Evolutionary conservation across 306 rosid species (phyloP), one percentile per base, ranked within the genome.

Genomic region (Lathyrus sativus): DNA sequence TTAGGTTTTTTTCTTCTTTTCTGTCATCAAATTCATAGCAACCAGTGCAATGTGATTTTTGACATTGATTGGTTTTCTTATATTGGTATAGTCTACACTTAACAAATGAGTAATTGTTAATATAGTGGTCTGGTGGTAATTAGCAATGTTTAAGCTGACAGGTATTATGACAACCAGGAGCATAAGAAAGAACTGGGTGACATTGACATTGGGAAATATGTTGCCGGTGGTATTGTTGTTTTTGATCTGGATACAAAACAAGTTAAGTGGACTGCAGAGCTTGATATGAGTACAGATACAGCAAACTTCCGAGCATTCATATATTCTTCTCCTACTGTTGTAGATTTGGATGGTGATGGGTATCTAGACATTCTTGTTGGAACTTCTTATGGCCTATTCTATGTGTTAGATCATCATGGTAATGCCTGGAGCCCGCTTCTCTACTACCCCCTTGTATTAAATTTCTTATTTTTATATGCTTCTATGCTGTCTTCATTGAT

Each of bases 301-400:
- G 82, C 83, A 72, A 69, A 81, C 22, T 93, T 79, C 74, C 87
- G 85, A 58, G 97, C 89, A 67, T 87, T 84, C 75, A 81, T 93
- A 78, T 85, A 88, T 79, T 91, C 97, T 79, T 84, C 99, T 28
- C 99, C 99, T 58, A 88, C 90, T 70, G 95, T 93, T 19, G 83
- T 76, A 7, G 99, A 93, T 80, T 89, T 93, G 83, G 99, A 93
- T 82, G 99, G 97, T 66, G 99, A 93, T 78, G 99, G 99, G 44
- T 82, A 85, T 79, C 73, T 93, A 80, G 99, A 93, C 76, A 87
- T 93, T 81, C 91, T 93, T 71, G 89, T 93, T 62, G 99, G 99
- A 58, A 93, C 99, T 67, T 85, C 99, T 46, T 93, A 51, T 76
- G 99, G 99, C 62, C 81, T 93, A 80, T 85, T 93, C 84, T 93